Conservation (phyloP, 306 rosid genomes). For the Malus sieversii region DNA sequence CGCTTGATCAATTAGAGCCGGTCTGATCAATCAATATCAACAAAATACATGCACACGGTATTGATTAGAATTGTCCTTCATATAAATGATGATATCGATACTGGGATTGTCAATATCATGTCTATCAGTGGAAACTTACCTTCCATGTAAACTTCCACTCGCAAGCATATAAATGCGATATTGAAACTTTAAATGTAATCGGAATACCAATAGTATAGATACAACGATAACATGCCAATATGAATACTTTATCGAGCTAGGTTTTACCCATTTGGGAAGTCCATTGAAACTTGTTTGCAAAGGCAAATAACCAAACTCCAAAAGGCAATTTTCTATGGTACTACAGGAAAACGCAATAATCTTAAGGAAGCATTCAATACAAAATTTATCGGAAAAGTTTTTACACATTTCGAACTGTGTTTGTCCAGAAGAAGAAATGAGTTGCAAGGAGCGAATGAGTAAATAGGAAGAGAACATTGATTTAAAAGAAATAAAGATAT, state of each 20-base stretch:
- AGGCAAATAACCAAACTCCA: background rate
- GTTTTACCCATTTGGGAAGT: background rate
- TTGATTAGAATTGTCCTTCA: no score
- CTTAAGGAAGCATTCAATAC: background rate
- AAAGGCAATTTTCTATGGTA: background rate
- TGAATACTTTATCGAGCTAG: background rate
- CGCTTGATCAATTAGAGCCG: no score
- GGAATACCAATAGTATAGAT: background rate
- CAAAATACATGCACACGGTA: no score
- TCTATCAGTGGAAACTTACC: no score
- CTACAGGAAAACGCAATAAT: no score
- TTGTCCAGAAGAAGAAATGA: background rate
- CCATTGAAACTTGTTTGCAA: background rate
- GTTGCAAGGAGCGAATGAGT: background rate
- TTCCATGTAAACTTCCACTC: no score
- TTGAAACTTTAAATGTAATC: no score
- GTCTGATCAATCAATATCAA: no score
- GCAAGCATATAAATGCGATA: background rate
- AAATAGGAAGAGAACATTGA: background rate
- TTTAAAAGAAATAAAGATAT: conserved; percentile 31
- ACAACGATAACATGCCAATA: background rate
- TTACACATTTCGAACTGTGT: background rate
- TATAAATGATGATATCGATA: no score
- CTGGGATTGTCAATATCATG: no score
- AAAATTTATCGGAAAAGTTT: background rate